Conservation (phyloP, 305 asterid species). For the Fraxinus paxiana region DNA sequence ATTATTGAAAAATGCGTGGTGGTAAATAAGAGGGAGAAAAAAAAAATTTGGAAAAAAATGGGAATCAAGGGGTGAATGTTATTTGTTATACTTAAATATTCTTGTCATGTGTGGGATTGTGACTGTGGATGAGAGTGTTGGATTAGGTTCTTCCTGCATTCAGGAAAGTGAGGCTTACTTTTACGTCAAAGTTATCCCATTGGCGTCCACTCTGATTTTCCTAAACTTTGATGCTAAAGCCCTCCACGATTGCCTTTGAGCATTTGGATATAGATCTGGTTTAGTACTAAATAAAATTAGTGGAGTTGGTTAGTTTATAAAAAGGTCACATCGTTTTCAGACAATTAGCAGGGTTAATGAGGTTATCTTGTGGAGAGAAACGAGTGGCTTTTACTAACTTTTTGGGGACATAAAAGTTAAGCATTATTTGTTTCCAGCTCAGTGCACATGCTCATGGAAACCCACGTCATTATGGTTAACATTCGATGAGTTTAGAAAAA, state of each 20-base stretch:
- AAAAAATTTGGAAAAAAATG: too few relatives aligned
- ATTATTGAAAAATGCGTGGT: too few relatives aligned
- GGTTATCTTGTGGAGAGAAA: not conserved
- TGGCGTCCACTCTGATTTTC: too few relatives aligned
- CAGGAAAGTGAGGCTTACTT: too few relatives aligned
- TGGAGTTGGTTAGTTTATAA: not conserved
- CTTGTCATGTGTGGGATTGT: not conserved
- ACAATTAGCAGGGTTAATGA: not conserved
- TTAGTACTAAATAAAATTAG: not conserved
- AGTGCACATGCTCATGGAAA: slow-evolving; percentile 5
- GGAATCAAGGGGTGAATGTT: too few relatives aligned
- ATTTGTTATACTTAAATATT: not conserved
- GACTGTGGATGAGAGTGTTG: not conserved
- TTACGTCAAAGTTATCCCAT: too few relatives aligned
- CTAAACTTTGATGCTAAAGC: too few relatives aligned
- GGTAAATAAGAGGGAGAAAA: too few relatives aligned
- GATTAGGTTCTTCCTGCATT: too few relatives aligned
- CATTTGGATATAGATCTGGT: slow-evolving; percentile 12
- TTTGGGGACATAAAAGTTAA: not conserved
- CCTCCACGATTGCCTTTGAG: not conserved
- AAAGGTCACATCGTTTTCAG: not conserved
- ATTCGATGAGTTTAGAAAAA: not conserved
- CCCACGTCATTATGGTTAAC: not conserved
- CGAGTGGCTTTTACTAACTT: not conserved
- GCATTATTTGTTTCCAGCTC: not conserved